phyloP scores from a whole-genome alignment of 768 basidiomycete genomes.

The Cyathus striatus region DNA sequence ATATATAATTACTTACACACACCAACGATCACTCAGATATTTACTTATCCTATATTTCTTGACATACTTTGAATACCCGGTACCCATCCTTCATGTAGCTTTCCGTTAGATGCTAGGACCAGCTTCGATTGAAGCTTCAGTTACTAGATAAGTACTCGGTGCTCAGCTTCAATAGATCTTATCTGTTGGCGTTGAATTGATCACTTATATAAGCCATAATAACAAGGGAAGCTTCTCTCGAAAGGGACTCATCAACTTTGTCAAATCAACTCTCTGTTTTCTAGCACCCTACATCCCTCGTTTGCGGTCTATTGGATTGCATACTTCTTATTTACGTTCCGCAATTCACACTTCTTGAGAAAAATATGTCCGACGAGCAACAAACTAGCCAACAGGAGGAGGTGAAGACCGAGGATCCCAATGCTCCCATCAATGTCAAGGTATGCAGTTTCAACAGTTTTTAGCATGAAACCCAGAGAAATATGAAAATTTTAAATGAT shows the following conservation, averaged over 20 bases:
- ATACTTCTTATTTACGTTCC: too few species aligned
- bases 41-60: too few species aligned
- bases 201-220: not conserved
- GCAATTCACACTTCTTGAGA: too few species aligned
- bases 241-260: not conserved
- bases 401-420: slow-evolving; percentile 52
- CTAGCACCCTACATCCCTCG: not conserved
- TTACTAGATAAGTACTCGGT: not conserved
- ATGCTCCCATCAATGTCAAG: slow-evolving; percentile 76
- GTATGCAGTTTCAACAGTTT: slow-evolving; percentile 24
- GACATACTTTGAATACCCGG: too few species aligned
- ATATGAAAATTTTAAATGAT: slow-evolving; percentile 4
- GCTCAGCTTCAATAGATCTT: not conserved
- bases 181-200: not conserved
- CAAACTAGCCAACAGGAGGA: slow-evolving; percentile 24
- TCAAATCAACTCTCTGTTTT: not conserved
- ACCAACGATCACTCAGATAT: too few species aligned
- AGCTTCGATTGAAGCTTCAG: too few species aligned
- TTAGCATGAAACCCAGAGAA: slow-evolving; percentile 1
- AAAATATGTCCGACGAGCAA: too few species aligned
- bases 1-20: too few species aligned
- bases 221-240: too few species aligned
- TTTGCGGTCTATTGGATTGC: not conserved
- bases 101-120: too few species aligned
- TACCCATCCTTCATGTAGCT: too few species aligned